Percentiles rank a stretch among this genome's conserved stretches.
Evolutionary conservation across 306 rosid species (phyloP).

Genomic region (Cajanus cajan): DNA sequence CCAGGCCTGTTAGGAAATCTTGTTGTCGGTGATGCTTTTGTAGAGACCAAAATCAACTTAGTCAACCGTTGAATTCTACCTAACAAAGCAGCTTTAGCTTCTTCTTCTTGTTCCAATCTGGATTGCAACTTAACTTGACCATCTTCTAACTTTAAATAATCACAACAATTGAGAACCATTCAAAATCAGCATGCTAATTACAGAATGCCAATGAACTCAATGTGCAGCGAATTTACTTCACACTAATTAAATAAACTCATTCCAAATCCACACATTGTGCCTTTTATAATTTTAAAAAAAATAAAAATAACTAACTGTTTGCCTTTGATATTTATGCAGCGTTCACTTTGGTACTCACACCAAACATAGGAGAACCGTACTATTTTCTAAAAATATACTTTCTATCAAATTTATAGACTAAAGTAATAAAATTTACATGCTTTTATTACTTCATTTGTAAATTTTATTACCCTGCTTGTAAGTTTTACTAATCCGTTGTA

Average conservation of each 20-base stretch:
- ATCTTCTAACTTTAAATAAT: conserved; percentile 79
- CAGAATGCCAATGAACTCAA: background rate
- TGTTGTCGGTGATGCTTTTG: conserved; percentile 71
- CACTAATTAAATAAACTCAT: conserved; percentile 5
- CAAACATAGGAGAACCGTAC: background rate
- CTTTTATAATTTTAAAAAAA: background rate
- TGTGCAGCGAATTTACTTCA: conserved; percentile 5
- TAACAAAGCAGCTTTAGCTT: conserved; percentile 91
- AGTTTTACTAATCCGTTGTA: background rate
- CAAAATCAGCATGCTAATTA: conserved; percentile 37
- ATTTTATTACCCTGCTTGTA: background rate
- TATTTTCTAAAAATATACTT: background rate
- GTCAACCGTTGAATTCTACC: conserved; percentile 97
- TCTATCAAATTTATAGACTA: background rate
- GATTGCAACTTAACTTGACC: conserved; percentile 93
- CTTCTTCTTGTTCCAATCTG: conserved; percentile 98
- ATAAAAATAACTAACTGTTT: background rate
- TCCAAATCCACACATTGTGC: background rate
- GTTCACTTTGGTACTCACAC: background rate
- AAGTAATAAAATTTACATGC: background rate
- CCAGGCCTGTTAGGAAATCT: conserved; percentile 70
- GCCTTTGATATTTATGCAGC: background rate
- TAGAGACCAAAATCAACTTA: conserved; percentile 93
- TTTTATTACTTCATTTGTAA: background rate
- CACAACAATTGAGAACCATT: conserved; percentile 41